phyloP scores from a whole-genome alignment of 2,329 filamentous ascomycete species.

The Colletotrichum sp. region DNA sequence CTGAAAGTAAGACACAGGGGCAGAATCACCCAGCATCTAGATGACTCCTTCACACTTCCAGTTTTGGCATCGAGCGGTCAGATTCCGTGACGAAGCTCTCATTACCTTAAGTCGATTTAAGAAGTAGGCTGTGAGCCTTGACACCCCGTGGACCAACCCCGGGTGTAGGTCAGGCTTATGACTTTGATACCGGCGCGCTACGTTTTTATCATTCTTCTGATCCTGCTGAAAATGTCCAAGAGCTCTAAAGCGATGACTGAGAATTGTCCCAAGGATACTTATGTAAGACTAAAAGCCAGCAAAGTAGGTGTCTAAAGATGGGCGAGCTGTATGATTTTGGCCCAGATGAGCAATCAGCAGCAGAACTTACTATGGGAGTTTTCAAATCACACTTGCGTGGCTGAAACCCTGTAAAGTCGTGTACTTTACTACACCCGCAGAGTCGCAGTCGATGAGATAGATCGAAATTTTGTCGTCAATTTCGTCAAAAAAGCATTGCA shows the following conservation, averaged over 20 bases:
- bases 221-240: rapidly evolving
- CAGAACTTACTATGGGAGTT: neutral
- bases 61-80: neutral
- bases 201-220: neutral
- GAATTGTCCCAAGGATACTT: neutral
- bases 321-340: neutral
- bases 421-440: neutral
- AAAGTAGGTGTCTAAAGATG: neutral
- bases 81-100: neutral
- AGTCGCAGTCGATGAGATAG: neutral
- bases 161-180: neutral
- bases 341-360: neutral
- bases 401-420: neutral
- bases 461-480: neutral
- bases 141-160: neutral
- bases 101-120: neutral
- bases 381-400: too few relatives aligned
- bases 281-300: neutral
- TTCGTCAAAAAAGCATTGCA: neutral
- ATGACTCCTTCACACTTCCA: neutral
- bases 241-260: neutral
- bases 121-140: neutral
- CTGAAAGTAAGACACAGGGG: neutral
- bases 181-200: neutral
- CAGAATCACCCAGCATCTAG: neutral